Evolutionary conservation across 2,329 filamentous ascomycete genomes (phyloP).

Genomic region (Cladophialophora yegresii): DNA sequence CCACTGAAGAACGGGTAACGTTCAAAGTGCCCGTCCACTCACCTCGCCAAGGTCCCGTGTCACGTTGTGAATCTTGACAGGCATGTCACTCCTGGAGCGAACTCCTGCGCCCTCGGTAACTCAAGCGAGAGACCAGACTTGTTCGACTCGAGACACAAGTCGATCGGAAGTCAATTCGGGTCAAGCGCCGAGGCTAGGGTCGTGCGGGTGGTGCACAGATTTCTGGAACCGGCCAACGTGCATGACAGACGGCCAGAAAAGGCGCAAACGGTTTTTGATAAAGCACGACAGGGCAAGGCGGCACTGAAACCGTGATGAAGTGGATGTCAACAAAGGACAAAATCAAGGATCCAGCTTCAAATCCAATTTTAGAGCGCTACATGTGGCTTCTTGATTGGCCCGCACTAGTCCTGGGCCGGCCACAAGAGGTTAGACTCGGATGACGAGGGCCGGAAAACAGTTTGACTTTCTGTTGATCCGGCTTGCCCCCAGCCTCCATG

Average conservation of each 20-base stretch:
- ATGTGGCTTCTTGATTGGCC: conserved; percentile 1
- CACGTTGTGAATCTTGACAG: conserved; percentile 5
- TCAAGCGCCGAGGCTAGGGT: conserved; percentile 10
- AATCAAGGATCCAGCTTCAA: conserved; percentile 3
- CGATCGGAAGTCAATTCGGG: conserved; percentile 14
- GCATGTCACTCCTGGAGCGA: not conserved
- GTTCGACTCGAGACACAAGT: conserved; percentile 5
- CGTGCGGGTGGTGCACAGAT: not conserved
- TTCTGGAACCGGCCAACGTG: conserved; percentile 14
- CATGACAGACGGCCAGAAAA: conserved; percentile 7
- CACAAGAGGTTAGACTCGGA: conserved; percentile 3
- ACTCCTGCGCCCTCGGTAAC: not conserved
- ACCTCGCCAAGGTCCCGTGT: not conserved
- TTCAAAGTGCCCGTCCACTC: not conserved
- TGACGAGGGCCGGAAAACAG: not conserved
- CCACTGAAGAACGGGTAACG: not conserved
- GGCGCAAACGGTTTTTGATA: not conserved
- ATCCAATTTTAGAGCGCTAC: conserved; percentile 5
- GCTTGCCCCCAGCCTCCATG: not conserved
- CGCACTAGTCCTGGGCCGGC: not conserved
- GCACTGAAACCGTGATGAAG: conserved; percentile 6
- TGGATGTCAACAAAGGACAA: not conserved
- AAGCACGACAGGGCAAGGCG: not conserved
- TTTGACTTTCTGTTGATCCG: not conserved
- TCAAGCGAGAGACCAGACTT: conserved; percentile 13